Percentiles rank a stretch among this genome's conserved stretches.
Evolutionary conservation across 352 stramenopile species (phyloP).

Genomic region (Pythium aquatile): DNA sequence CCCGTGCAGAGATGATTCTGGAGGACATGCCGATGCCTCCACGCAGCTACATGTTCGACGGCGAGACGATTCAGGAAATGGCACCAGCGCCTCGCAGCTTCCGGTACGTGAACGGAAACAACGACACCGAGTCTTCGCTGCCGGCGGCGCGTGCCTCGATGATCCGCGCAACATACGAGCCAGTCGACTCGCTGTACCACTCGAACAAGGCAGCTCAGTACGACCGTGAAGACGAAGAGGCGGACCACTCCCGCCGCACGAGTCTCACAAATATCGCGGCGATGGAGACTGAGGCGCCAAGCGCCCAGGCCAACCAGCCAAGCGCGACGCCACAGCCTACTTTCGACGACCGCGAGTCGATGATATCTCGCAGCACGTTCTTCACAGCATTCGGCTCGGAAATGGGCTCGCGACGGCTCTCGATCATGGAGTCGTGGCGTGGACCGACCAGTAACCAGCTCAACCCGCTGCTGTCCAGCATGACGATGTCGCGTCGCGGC

Average conservation of each 20-base stretch:
- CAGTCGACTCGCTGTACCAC: slow-evolving; percentile 66
- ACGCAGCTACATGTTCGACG: slow-evolving; percentile 72
- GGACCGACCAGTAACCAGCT: slow-evolving; percentile 44
- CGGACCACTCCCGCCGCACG: slow-evolving; percentile 22
- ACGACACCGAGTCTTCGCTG: slow-evolving; percentile 34
- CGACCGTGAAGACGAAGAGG: slow-evolving; percentile 46
- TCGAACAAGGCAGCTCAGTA: slow-evolving; percentile 73
- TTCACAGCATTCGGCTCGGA: slow-evolving; percentile 19
- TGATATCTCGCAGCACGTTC: slow-evolving; percentile 11
- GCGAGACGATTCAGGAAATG: slow-evolving; percentile 50
- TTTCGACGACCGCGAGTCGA: slow-evolving; percentile 6
- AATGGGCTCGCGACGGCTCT: slow-evolving; percentile 50
- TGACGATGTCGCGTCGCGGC: slow-evolving; percentile 70
- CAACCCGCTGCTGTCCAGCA: slow-evolving; percentile 62
- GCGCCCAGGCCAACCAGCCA: neutral
- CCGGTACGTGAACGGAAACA: slow-evolving; percentile 36
- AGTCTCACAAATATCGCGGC: slow-evolving; percentile 16
- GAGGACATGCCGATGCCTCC: slow-evolving; percentile 37
- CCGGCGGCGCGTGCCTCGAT: slow-evolving; percentile 51
- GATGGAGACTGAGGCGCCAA: neutral
- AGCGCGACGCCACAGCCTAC: neutral
- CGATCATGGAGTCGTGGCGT: slow-evolving; percentile 74
- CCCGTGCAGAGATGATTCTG: slow-evolving; percentile 33
- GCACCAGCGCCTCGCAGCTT: slow-evolving; percentile 57
- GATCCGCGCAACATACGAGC: slow-evolving; percentile 64